phyloP scores from a whole-genome alignment of 306 rosid species.

The Inga oerstediana region DNA sequence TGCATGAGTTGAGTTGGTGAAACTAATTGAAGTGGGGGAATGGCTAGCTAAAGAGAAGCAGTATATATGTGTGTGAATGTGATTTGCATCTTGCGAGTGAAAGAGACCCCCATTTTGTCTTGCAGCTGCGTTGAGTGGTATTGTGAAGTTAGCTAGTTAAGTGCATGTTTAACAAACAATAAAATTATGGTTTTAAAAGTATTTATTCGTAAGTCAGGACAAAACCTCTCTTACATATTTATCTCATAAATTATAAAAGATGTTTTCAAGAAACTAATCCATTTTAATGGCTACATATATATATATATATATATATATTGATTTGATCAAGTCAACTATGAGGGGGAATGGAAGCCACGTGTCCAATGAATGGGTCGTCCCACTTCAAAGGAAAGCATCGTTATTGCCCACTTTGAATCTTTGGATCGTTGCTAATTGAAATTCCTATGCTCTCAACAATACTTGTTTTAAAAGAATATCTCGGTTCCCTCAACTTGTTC shows the following conservation, averaged over 20 bases:
- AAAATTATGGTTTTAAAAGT: too few species aligned
- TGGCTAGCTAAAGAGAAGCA: neutral
- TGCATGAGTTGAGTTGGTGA: constrained; percentile 26
- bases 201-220: too few species aligned
- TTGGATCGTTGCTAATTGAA: neutral
- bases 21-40: neutral
- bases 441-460: neutral
- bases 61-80: constrained; percentile 4
- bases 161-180: too few species aligned
- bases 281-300: neutral
- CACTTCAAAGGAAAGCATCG: constrained; percentile 35
- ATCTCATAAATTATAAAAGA: too few species aligned
- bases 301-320: neutral
- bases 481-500: neutral
- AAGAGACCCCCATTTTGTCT: constrained; percentile 14
- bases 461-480: neutral
- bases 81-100: neutral
- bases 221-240: too few species aligned
- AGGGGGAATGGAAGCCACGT: constrained; percentile 43
- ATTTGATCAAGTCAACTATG: constrained; percentile 24
- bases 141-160: too few species aligned
- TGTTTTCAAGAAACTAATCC: neutral
- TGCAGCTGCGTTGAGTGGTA: neutral
- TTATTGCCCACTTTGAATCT: neutral
- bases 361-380: constrained; percentile 25